Evolutionary conservation across 345 rosid species (phyloP).

Genomic region (Melaleuca quinquenervia): DNA sequence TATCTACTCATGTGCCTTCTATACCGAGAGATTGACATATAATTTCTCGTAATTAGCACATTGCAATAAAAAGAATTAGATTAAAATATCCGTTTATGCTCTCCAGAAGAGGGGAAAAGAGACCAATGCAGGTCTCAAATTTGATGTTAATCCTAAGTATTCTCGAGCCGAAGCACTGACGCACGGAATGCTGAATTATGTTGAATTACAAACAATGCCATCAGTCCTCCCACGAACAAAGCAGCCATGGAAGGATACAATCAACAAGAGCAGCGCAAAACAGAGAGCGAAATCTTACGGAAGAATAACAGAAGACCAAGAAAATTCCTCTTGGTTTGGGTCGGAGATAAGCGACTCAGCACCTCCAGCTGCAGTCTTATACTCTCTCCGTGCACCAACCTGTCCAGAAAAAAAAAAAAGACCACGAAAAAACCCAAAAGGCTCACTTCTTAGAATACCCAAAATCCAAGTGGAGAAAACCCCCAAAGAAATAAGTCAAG

Average conservation of each 20-base stretch:
- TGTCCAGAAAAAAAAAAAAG: neutral
- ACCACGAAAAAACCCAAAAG: neutral
- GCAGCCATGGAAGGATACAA: neutral
- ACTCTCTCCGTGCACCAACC: conserved; percentile 38
- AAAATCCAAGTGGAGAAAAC: neutral
- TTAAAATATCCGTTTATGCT: neutral
- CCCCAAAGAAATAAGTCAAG: neutral
- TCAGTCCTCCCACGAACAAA: neutral
- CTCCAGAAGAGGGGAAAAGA: neutral
- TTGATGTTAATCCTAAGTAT: neutral
- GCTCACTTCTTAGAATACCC: neutral
- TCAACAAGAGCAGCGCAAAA: neutral
- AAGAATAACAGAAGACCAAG: conserved; percentile 77
- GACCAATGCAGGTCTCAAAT: neutral
- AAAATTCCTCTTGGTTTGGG: conserved; percentile 44
- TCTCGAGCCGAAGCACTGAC: neutral
- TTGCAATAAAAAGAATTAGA: neutral
- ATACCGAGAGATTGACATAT: neutral
- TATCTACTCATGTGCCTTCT: neutral
- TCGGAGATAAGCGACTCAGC: conserved; percentile 33
- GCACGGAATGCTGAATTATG: neutral
- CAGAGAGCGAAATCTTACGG: conserved; percentile 47
- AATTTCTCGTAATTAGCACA: neutral
- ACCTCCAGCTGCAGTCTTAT: conserved; percentile 44
- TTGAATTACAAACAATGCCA: neutral